phyloP scores from a whole-genome alignment of 1,139 yeast genomes.

The Geotrichum europaeum region DNA sequence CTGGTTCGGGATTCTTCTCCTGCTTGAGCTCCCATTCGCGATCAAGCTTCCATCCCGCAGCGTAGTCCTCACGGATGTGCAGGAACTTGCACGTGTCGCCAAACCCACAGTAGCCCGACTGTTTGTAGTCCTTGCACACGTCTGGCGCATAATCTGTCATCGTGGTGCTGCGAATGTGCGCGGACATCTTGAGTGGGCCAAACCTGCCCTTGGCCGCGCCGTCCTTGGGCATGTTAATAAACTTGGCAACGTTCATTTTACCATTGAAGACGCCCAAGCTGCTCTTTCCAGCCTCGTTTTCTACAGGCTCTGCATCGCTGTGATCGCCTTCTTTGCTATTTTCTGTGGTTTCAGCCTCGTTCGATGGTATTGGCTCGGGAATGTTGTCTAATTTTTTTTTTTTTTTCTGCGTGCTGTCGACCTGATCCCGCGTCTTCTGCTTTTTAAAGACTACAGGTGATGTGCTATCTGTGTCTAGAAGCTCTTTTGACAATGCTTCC shows the following conservation, averaged over 20 bases:
- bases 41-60: conserved; percentile 60
- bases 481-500: background rate
- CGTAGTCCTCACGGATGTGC: conserved; percentile 83
- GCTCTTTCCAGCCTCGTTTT: conserved; percentile 5
- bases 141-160: conserved; percentile 91
- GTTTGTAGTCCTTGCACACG: conserved; percentile 85
- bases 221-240: conserved; percentile 3
- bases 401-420: background rate
- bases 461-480: background rate
- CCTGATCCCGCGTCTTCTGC: background rate
- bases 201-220: conserved; percentile 18
- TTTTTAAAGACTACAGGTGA: background rate
- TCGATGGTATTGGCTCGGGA: background rate
- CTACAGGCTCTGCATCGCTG: background rate
- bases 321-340: background rate
- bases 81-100: conserved; percentile 98
- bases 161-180: conserved; percentile 62
- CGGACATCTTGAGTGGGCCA: conserved; percentile 42
- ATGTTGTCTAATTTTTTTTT: background rate
- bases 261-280: conserved; percentile 14
- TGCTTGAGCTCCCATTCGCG: conserved; percentile 61
- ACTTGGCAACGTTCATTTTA: conserved; percentile 13
- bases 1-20: conserved; percentile 16
- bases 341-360: background rate
- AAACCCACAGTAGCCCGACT: conserved; percentile 93